Conservation (phyloP, 129 eudicot species). For the Centrapalus pauciflorus region DNA sequence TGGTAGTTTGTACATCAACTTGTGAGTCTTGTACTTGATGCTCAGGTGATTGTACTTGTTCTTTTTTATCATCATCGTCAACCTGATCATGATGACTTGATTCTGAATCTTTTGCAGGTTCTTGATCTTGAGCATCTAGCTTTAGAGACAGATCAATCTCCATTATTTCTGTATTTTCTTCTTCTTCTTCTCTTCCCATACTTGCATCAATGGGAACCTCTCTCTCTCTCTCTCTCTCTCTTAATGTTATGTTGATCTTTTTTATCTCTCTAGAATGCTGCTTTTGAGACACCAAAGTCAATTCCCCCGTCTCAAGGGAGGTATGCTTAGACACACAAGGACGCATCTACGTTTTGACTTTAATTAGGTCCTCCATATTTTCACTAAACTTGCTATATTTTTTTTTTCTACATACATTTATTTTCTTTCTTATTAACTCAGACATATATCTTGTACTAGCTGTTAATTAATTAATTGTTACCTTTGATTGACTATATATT, state of each 20-base stretch:
- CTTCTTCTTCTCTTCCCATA: slow-evolving; percentile 30
- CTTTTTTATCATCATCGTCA: slow-evolving; percentile 10
- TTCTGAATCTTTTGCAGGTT: slow-evolving; percentile 25
- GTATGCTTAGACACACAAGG: slow-evolving; percentile 46
- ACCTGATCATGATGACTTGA: slow-evolving; percentile 16
- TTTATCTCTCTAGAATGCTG: slow-evolving; percentile 27
- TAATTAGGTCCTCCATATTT: slow-evolving; percentile 27
- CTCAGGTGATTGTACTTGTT: slow-evolving; percentile 19
- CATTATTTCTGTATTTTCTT: slow-evolving; percentile 32
- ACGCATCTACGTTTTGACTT: slow-evolving; percentile 82
- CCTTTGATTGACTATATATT: too few relatives aligned
- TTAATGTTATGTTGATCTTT: too few relatives aligned
- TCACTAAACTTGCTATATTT: slow-evolving; percentile 11
- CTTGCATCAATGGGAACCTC: slow-evolving; percentile 8
- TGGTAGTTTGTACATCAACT: slow-evolving; percentile 10
- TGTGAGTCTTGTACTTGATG: slow-evolving; percentile 11
- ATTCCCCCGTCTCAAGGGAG: slow-evolving; percentile 54
- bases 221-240: slow-evolving; percentile 20
- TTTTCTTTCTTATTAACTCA: slow-evolving; percentile 2
- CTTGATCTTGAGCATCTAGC: slow-evolving; percentile 46
- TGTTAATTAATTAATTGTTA: too few relatives aligned
- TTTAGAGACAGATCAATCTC: slow-evolving; percentile 63
- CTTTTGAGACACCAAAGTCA: slow-evolving; percentile 86
- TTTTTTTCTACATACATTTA: not conserved
- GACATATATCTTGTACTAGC: too few relatives aligned